These are phyloP conservation scores for Cornus kousa DNA, from an alignment of 148 eudicot species.

Conservation along the genomic window DNA sequence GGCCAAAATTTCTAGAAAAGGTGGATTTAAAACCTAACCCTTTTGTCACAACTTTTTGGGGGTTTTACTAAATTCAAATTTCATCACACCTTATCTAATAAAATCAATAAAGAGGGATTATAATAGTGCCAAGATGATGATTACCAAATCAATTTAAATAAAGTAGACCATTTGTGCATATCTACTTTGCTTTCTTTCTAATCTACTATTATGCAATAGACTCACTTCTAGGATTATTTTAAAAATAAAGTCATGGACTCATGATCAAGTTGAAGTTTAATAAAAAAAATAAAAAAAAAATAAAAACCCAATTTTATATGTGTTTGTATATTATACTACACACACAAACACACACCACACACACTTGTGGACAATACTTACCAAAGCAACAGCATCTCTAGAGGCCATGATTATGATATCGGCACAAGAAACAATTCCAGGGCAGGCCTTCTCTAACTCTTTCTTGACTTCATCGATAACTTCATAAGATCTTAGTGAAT, in stretches of 20 bases:
- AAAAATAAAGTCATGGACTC: not conserved
- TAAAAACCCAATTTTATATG: not conserved
- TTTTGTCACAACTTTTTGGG: no score
- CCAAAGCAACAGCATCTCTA: conserved; percentile 85
- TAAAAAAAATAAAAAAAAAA: no score
- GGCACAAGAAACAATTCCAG: conserved; percentile 80
- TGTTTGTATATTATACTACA: not conserved
- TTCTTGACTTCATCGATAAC: conserved; percentile 72
- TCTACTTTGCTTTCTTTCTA: not conserved
- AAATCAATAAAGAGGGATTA: no score
- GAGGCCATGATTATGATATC: conserved; percentile 88
- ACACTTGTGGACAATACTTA: conserved; percentile 7
- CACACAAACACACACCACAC: not conserved
- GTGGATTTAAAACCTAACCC: no score
- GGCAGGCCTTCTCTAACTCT: conserved; percentile 66
- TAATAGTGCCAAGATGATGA: not conserved
- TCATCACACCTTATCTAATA: not conserved
- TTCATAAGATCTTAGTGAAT: conserved; percentile 75
- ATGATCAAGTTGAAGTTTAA: not conserved
- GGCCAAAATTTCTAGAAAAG: no score
- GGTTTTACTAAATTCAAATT: not conserved
- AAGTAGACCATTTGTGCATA: not conserved
- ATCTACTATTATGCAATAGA: not conserved
- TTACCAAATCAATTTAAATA: not conserved
- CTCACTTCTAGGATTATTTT: not conserved